Base-by-base conservation (phyloP, 257 asterid genomes). In the Marsdenia floribunda region DNA sequence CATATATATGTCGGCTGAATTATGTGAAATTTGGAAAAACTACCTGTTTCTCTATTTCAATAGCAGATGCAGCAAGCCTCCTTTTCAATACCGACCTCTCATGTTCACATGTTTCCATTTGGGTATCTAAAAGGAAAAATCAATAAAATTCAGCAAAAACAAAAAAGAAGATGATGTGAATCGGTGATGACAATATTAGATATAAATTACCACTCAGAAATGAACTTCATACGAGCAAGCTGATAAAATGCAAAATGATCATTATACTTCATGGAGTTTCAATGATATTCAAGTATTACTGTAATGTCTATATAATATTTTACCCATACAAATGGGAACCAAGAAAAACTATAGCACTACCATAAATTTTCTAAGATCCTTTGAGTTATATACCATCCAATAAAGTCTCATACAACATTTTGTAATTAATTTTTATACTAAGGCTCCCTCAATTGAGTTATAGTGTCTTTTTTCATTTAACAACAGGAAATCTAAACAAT, bases 41-140 rank as follows among this genome's bases (percentile, higher is more conserved):
- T 73, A 90, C 97, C 98, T 90, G 98, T 85, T 78, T 90, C 80
- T 90, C 99, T 61, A 90, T 88, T 86, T 95, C 96, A 79, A 92
- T 76, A 64, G 84, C 85, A 60, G 98, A 85, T 71, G 89, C 90
- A 57, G 90, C 79, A 81, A 92, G 93, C 85, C 90, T 88, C 90
- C 97, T 84, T 81, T 83, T 88, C 87, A 95, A 76, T 66, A 74
- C 21, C 19, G 84, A 83, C 82, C 88, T 85, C 74, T 95, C 90
- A 16, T 82, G 90, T 81, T 90, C 96, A 77, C 99, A 92, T 70
- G 83, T 75, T 82, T 90, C 91, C 53, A 78, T 57, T 77, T 87
- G 84, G 5, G 87, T 86, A 86, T 92, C 99, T 92, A 84, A 80
- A 70, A 73, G 70, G 73, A 77, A 67, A 44, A 67, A 38, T n/a